Percentiles rank a stretch among this genome's conserved stretches.
Evolutionary conservation across 2,329 filamentous ascomycete genomes (phyloP).

Genomic region (Plectosphaerella cucumerina): DNA sequence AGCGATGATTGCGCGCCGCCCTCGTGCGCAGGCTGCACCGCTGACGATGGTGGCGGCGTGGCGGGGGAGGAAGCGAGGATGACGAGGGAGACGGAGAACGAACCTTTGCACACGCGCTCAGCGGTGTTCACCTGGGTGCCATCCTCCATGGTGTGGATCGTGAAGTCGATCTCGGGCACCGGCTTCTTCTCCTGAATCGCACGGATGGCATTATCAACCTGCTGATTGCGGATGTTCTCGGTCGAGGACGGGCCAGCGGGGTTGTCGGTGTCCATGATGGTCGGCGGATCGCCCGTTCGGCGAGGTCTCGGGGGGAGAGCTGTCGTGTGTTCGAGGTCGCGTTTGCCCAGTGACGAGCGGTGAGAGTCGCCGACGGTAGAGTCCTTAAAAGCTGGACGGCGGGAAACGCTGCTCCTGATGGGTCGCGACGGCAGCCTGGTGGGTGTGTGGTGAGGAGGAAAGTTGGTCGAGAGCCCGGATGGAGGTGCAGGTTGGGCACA

Average conservation of each 20-base stretch:
- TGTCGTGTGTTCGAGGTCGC: conserved; percentile 7
- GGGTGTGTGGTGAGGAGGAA: too few species aligned
- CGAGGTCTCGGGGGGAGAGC: too few species aligned
- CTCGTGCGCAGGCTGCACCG: conserved; percentile 11
- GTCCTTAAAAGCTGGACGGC: neutral
- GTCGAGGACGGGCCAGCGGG: conserved; percentile 26
- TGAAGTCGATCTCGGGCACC: conserved; percentile 96
- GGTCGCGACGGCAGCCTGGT: neutral
- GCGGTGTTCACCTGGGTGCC: conserved; percentile 89
- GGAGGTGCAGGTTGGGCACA: neutral
- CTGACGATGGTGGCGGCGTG: conserved; percentile 10
- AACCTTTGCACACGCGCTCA: conserved; percentile 98
- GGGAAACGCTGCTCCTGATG: neutral
- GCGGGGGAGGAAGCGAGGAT: neutral
- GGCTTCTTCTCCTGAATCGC: conserved; percentile 95
- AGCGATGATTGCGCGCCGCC: conserved; percentile 4
- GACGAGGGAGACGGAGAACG: conserved; percentile 14
- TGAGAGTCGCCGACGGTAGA: conserved; percentile 4
- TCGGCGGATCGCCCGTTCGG: too few species aligned
- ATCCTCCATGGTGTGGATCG: conserved; percentile 97
- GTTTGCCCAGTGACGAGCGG: conserved; percentile 5
- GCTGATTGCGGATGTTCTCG: conserved; percentile 48
- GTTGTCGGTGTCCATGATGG: conserved; percentile 46
- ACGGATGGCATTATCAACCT: conserved; percentile 85
- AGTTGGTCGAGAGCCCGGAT: too few species aligned